Evolutionary conservation across 2,329 filamentous ascomycete genomes (phyloP), one percentile per base, ranked within the genome.

Genomic region (Aspergillus hortae): DNA sequence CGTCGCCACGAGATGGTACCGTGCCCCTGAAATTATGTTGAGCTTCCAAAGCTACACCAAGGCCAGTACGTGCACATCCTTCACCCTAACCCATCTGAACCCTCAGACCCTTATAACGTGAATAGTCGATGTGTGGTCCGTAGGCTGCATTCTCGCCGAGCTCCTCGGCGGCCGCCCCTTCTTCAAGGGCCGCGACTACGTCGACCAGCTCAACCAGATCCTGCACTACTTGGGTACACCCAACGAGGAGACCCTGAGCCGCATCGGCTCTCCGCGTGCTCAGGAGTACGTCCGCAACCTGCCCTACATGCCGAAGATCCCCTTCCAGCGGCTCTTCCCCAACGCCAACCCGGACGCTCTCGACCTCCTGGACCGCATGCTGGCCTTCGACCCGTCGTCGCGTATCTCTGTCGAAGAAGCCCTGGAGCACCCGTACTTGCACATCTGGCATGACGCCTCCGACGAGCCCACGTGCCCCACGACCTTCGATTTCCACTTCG

Each of bases 41-140:
- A 96, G 91, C 79, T 99, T 99, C 84, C 92, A 97, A 76, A 96
- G 91, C 78, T 99, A 99, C 75, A 99, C 94, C 66, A 99, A 99
- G 90, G 94, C 94, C 63, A 99, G 94, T 97, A 85, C 52, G 92
- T 92, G 9, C 17, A 36, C 52, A 19, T 4, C 38, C 9, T 27
- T 46, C 58, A 19, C 25, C n/a, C 38, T 7, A 44, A 38, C 43
- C 38, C 44, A 7, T 33, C 38, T 41, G 44, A 32, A 48, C 44
- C 54, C 43, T 55, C 40, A 42, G 33, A 48, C 44, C 54, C 43
- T 55, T 23, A 40, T 50, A 32, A 52, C 36, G 49, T n/a, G 56
- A 44, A 66, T 49, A 97, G 92, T 99, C 74, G 94, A 99, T 70
- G 92, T 99, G 32, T 99, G 94, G 94, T 99, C 94, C 7, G 92